A percentile compares a stretch with the other conserved stretches of the same genome.
These are phyloP conservation scores for Sindora glabra DNA, from an alignment of 306 rosid genomes.

Conservation along the genomic window DNA sequence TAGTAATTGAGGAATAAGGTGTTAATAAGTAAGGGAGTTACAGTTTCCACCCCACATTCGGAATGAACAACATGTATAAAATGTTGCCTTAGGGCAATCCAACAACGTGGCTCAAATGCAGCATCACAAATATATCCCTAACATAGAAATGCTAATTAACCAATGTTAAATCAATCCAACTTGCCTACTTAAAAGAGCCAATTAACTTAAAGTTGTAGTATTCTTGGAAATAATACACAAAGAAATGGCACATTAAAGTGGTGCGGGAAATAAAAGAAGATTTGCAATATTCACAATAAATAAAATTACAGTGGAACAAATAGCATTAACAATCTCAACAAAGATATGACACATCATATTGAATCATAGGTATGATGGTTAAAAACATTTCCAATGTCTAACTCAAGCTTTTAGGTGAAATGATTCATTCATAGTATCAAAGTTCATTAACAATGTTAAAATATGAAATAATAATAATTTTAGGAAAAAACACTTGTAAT, in stretches of 20 bases:
- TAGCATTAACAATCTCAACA: background rate
- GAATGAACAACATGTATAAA: constrained; percentile 47
- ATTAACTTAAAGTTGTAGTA: background rate
- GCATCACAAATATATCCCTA: constrained; percentile 77
- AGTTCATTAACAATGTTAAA: no score
- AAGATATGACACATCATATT: background rate
- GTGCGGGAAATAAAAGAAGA: background rate
- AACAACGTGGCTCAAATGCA: constrained; percentile 93
- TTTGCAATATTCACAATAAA: background rate
- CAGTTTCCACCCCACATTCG: constrained; percentile 79
- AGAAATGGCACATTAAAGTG: background rate
- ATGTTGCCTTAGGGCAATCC: constrained; percentile 87
- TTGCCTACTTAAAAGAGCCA: background rate
- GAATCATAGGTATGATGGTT: background rate
- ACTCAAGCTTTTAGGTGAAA: background rate
- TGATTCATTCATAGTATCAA: background rate
- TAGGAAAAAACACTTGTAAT: constrained; percentile 50
- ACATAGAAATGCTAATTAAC: constrained; percentile 14
- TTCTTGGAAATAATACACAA: background rate
- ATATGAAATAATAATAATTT: background rate
- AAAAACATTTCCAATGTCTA: no score
- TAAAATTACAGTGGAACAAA: background rate
- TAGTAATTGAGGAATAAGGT: no score
- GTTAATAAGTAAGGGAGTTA: no score
- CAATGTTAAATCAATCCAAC: background rate